These are phyloP conservation scores for Lactarius sanguifluus DNA, from an alignment of 768 basidiomycete genomes.

Conservation along the genomic window DNA sequence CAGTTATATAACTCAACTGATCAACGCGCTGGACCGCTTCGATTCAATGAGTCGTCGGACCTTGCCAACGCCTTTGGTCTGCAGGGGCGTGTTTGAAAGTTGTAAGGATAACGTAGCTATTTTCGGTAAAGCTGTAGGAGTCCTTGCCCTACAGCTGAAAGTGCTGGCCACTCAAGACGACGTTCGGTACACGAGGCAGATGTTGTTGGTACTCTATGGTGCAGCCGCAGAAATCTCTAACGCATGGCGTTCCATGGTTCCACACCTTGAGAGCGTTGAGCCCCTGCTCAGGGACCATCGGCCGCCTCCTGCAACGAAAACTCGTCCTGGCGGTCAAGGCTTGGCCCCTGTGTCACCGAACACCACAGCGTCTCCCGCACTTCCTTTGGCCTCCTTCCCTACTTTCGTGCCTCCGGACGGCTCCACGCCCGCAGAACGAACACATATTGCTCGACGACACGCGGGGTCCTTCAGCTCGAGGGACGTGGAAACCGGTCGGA, in stretches of 20 bases:
- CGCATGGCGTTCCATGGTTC: constrained; percentile 77
- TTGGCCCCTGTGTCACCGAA: constrained; percentile 25
- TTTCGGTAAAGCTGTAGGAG: constrained; percentile 85
- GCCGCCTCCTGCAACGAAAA: constrained; percentile 38
- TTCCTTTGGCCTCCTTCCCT: constrained; percentile 27
- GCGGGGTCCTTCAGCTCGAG: constrained; percentile 95
- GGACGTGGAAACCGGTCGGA: constrained; percentile 87
- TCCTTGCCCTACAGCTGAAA: constrained; percentile 78
- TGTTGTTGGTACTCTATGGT: constrained; percentile 85
- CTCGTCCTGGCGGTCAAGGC: constrained; percentile 33
- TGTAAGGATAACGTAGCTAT: constrained; percentile 82
- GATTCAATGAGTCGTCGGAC: constrained; percentile 73
- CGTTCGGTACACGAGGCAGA: constrained; percentile 82
- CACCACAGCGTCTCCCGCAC: constrained; percentile 38
- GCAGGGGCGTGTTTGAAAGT: constrained; percentile 75
- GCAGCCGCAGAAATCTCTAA: constrained; percentile 83
- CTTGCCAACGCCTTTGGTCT: constrained; percentile 67
- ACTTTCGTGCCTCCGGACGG: constrained; percentile 34
- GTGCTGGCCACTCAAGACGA: constrained; percentile 74
- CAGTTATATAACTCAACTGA: constrained; percentile 76
- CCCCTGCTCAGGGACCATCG: constrained; percentile 55
- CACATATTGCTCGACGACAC: constrained; percentile 69
- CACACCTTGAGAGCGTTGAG: constrained; percentile 67
- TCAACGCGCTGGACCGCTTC: constrained; percentile 87
- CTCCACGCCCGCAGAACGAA: constrained; percentile 30